Conservation (phyloP, 225 moss, liverwort and hornwort genomes). For the Marchantia polymorpha region DNA sequence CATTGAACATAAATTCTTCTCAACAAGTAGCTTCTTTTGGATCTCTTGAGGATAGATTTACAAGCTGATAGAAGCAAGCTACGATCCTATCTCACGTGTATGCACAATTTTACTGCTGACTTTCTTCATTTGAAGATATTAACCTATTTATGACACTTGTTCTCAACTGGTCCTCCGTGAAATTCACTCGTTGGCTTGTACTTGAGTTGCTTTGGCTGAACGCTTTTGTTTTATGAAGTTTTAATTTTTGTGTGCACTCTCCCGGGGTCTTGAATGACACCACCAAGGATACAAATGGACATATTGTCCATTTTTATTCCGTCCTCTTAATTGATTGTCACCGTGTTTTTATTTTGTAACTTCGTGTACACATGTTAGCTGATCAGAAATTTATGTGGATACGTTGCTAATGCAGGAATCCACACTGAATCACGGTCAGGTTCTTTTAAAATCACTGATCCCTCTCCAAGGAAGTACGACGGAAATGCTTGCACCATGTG, state of each 20-base stretch:
- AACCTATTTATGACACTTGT: too few relatives aligned
- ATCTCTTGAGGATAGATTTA: too few relatives aligned
- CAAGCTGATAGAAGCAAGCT: too few relatives aligned
- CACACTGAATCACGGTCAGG: conserved; percentile 22
- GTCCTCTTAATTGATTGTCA: not conserved
- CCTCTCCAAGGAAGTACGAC: conserved; percentile 19
- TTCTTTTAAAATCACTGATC: conserved; percentile 18
- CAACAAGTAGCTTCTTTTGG: too few relatives aligned
- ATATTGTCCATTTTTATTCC: not conserved
- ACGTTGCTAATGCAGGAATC: conserved; percentile 29
- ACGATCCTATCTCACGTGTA: not conserved
- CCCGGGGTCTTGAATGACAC: not conserved
- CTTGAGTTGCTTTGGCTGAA: not conserved
- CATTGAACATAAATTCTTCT: too few relatives aligned
- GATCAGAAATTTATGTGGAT: not conserved
- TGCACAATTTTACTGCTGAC: not conserved
- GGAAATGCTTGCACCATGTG: conserved; percentile 25
- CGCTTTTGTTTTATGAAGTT: not conserved
- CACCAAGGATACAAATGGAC: too few relatives aligned
- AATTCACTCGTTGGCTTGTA: not conserved
- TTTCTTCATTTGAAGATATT: too few relatives aligned
- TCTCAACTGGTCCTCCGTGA: too few relatives aligned
- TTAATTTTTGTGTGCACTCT: not conserved
- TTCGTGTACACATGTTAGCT: too few relatives aligned
- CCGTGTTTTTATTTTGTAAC: not conserved